Percentiles rank a stretch among this genome's conserved stretches.
Evolutionary conservation across 2,329 filamentous ascomycete species (phyloP).

Genomic region (Malbranchea cinnamomea): DNA sequence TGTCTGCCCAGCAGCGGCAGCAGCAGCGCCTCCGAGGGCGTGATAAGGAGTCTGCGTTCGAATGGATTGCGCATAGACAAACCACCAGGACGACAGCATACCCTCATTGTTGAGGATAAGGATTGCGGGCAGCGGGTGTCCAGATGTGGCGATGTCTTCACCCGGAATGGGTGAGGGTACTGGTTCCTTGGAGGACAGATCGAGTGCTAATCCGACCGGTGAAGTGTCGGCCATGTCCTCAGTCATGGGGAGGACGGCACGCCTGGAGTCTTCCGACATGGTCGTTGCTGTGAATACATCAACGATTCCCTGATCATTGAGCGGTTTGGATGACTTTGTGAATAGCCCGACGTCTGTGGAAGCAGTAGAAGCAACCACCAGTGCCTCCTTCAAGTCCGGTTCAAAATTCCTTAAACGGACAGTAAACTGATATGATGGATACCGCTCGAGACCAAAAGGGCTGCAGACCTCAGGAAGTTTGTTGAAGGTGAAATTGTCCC

Average conservation of each 20-base stretch:
- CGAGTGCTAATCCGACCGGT: slow-evolving; percentile 64
- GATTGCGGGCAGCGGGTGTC: slow-evolving; percentile 66
- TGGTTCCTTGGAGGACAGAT: slow-evolving; percentile 69
- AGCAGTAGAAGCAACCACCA: slow-evolving; percentile 70
- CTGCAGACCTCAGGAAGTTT: slow-evolving; percentile 61
- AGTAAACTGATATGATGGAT: slow-evolving; percentile 62
- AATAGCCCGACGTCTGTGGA: slow-evolving; percentile 67
- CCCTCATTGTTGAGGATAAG: slow-evolving; percentile 84
- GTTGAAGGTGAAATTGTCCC: slow-evolving; percentile 49
- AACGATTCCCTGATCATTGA: slow-evolving; percentile 48
- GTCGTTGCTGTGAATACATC: slow-evolving; percentile 61
- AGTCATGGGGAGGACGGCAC: slow-evolving; percentile 60
- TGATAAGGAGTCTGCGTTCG: slow-evolving; percentile 57
- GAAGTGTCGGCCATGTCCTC: slow-evolving; percentile 53
- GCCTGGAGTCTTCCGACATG: slow-evolving; percentile 56
- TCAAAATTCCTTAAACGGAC: slow-evolving; percentile 65
- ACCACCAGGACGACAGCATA: slow-evolving; percentile 73
- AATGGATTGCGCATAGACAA: slow-evolving; percentile 80
- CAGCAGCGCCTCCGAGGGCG: too few species aligned
- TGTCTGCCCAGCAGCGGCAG: slow-evolving; percentile 21
- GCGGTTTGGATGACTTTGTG: slow-evolving; percentile 53
- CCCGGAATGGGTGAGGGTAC: slow-evolving; percentile 63
- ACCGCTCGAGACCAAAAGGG: slow-evolving; percentile 50
- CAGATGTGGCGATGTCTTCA: slow-evolving; percentile 65
- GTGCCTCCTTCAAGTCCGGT: slow-evolving; percentile 62